Evolutionary conservation across 2,329 filamentous ascomycete genomes (phyloP).

Genomic region (Colletotrichum caudatum): DNA sequence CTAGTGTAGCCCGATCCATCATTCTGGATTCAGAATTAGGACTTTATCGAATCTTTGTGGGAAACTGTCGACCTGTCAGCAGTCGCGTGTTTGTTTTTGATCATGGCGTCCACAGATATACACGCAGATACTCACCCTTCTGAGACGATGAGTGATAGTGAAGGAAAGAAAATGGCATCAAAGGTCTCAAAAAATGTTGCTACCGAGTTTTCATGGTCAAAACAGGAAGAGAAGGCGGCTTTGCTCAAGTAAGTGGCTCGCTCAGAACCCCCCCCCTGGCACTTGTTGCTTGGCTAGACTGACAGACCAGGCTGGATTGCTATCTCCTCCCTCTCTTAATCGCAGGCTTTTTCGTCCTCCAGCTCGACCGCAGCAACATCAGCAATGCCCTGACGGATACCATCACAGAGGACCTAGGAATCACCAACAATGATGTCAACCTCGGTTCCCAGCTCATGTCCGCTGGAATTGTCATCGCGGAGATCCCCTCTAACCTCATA

Average conservation of each 20-base stretch:
- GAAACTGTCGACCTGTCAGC: not conserved
- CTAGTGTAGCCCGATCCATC: not conserved
- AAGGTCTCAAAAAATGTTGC: not conserved
- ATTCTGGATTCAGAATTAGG: not conserved
- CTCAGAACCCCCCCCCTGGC: no score
- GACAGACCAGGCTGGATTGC: constrained; percentile 42
- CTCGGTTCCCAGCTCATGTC: constrained; percentile 64
- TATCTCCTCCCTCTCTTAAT: constrained; percentile 48
- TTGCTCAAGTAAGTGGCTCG: constrained; percentile 12
- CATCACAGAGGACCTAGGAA: constrained; percentile 60
- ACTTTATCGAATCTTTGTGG: not conserved
- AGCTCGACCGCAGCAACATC: constrained; percentile 56
- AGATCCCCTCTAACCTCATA: constrained; percentile 53
- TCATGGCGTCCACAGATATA: not conserved
- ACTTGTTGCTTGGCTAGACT: not conserved
- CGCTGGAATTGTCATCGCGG: constrained; percentile 61
- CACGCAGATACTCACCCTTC: not conserved
- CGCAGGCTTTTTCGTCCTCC: constrained; percentile 50
- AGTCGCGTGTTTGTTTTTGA: not conserved
- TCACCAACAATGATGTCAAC: constrained; percentile 64
- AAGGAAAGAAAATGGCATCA: not conserved
- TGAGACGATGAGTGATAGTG: not conserved
- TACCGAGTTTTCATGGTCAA: not conserved
- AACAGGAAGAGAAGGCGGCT: not conserved
- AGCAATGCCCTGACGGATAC: constrained; percentile 65